Percentiles rank a stretch among this genome's conserved stretches.
phyloP scores from a whole-genome alignment of 2,329 filamentous ascomycete genomes.

The Elsinoe perseae region DNA sequence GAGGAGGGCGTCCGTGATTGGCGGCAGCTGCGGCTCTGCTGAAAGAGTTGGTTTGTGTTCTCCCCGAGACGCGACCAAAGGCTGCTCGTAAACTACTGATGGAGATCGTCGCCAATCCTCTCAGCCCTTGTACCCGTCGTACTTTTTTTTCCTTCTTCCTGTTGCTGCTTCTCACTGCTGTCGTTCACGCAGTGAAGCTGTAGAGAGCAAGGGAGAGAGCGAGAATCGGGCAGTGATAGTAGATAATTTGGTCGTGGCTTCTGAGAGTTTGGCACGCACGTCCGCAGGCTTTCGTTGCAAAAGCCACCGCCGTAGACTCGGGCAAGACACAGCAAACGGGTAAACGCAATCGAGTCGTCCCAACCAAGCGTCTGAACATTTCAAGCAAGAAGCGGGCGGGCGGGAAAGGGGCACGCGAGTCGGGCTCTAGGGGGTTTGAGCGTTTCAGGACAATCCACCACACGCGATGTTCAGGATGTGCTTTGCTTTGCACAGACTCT shows the following conservation, averaged over 20 bases:
- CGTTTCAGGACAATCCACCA: constrained; percentile 12
- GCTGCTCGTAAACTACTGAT: background rate
- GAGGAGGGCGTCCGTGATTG: constrained; percentile 8
- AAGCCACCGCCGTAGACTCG: constrained; percentile 3
- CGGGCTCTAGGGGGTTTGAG: background rate
- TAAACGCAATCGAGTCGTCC: constrained; percentile 12
- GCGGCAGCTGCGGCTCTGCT: constrained; percentile 9
- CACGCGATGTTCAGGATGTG: constrained; percentile 10
- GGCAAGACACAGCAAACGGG: constrained; percentile 11
- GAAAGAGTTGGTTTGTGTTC: background rate
- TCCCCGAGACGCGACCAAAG: constrained; percentile 2
- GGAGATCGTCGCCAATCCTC: constrained; percentile 5
- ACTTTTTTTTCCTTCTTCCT: background rate
- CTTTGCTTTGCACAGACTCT: background rate
- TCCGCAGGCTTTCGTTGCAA: background rate
- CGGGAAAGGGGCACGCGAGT: constrained; percentile 13
- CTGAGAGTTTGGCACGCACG: background rate
- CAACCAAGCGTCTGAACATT: constrained; percentile 5
- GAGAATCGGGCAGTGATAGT: background rate
- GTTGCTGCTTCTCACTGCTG: background rate
- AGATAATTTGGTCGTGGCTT: constrained; percentile 3
- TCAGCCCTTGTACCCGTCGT: background rate
- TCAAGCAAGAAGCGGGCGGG: background rate
- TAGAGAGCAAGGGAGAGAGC: background rate
- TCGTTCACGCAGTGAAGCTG: background rate